Base-by-base conservation (phyloP, 2,329 filamentous ascomycete genomes). In the Purpureocillium lavendulum region DNA sequence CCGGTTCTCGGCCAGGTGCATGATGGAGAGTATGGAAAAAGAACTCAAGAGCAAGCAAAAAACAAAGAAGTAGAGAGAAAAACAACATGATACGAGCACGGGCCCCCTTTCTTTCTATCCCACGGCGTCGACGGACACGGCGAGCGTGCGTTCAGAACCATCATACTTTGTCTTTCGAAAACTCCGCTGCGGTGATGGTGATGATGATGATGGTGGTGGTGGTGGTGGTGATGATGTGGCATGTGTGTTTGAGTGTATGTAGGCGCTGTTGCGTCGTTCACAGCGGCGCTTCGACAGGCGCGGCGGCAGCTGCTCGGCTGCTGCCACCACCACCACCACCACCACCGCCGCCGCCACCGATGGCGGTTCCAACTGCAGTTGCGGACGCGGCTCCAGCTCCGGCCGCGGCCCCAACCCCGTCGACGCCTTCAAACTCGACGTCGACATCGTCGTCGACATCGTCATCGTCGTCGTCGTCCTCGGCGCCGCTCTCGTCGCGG, bases 391-490 rank as follows among this genome's bases (percentile, higher is more conserved):
- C n/a, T n/a, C n/a, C n/a, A n/a, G n/a, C n/a, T n/a, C n/a, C n/a
- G n/a, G n/a, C n/a, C n/a, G 12, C 49, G 21, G 52, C 52, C 36
- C 49, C 50, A 16, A 54, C 49, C 4, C 52, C 56, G 30, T 60
- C 61, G 32, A 59, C 59, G 7, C 58, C 62, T 31, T 62, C 64
- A 41, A 62, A 55, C 33, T 65, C 66, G 18, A 62, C 46, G 21
- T 69, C 67, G 12, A 13, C 29, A 12, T 73, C 71, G 1, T 70
- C 70, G 1, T 72, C 71, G 1, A 74, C 73, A 1, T 81, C 77
- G 2, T 78, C 75, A 6, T 87, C 83, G 21, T 82, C 80, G 21
- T 82, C 80, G 2, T 75, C 70, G 34, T 75, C 71, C 4, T 74
- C 70, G 32, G 69, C 71, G 34, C 71, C 75, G 7, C 76, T 70